Evolutionary conservation across 805 yeast species (phyloP).

Genomic region (Yarrowia sp.): DNA sequence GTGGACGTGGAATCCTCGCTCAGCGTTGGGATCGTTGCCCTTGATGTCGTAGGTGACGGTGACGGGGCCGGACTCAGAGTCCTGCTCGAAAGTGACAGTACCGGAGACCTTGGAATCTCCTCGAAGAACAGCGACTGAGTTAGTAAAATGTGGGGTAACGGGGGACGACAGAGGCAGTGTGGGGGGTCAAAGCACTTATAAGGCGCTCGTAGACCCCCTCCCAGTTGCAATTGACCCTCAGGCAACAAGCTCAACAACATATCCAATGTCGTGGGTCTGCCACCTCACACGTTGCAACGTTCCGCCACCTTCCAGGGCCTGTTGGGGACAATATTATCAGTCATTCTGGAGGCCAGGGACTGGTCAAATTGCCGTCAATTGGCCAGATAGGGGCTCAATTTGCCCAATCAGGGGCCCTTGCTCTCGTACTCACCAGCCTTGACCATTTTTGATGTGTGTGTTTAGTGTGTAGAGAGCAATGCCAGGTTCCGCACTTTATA

Average conservation of each 20-base stretch:
- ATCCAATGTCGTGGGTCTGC: not conserved
- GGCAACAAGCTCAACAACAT: not conserved
- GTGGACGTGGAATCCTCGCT: conserved; percentile 97
- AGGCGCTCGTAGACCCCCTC: not conserved
- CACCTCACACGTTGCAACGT: conserved; percentile 14
- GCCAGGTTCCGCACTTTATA: conserved; percentile 38
- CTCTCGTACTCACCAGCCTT: conserved; percentile 63
- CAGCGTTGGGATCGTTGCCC: conserved; percentile 87
- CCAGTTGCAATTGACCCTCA: not conserved
- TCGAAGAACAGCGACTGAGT: conserved; percentile 87
- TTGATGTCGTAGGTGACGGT: conserved; percentile 85
- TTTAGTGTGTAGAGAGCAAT: conserved; percentile 27
- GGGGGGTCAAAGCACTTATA: not conserved
- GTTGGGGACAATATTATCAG: not conserved
- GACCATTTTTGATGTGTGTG: conserved; percentile 56
- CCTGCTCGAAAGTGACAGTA: conserved; percentile 85
- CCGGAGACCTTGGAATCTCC: conserved; percentile 94
- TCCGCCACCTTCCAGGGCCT: conserved; percentile 24
- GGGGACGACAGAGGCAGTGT: not conserved
- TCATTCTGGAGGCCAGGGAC: not conserved
- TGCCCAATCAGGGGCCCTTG: not conserved
- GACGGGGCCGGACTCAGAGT: conserved; percentile 79
- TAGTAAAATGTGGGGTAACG: not conserved
- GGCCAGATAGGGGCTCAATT: not conserved
- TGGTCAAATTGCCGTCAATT: not conserved